Conservation (phyloP, 148 eudicot species). For the Linanthus parryae region DNA sequence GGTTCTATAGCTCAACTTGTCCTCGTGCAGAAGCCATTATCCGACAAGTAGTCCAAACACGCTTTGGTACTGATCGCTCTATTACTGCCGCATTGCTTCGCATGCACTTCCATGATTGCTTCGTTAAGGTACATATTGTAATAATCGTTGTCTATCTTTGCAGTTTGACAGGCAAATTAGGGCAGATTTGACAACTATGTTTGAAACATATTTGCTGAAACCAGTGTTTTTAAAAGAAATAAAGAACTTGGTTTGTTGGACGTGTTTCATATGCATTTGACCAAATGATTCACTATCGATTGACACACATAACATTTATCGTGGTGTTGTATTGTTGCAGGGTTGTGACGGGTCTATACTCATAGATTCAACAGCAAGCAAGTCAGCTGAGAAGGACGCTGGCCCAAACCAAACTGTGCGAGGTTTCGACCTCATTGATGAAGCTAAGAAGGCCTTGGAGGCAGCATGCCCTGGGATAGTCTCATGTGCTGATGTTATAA, state of each 20-base stretch:
- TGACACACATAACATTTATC: no score
- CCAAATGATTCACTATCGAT: no score
- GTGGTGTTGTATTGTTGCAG: not conserved
- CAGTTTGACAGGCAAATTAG: no score
- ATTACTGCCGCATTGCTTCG: slow-evolving; percentile 29
- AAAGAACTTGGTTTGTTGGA: no score
- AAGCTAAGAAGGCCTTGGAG: not conserved
- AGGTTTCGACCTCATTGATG: not conserved
- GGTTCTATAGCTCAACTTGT: slow-evolving; percentile 20
- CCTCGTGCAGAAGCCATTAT: slow-evolving; percentile 21
- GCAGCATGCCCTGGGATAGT: not conserved
- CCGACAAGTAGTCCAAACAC: slow-evolving; percentile 11
- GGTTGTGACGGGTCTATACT: slow-evolving; percentile 2
- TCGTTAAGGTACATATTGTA: slow-evolving; percentile 14
- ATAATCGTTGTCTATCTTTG: no score
- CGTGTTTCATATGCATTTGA: no score
- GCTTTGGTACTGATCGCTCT: slow-evolving; percentile 16
- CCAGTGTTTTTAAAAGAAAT: no score
- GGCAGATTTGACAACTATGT: no score
- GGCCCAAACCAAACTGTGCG: not conserved
- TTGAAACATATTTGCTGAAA: no score
- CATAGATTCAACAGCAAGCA: not conserved
- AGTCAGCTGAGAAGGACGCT: not conserved
- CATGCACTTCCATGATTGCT: slow-evolving; percentile 33
- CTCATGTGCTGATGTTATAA: slow-evolving; percentile 1